Evolutionary conservation across 192 early-diverging fungal species (phyloP), one percentile per base, ranked within the genome.

Genomic region (Coemansia sp.): DNA sequence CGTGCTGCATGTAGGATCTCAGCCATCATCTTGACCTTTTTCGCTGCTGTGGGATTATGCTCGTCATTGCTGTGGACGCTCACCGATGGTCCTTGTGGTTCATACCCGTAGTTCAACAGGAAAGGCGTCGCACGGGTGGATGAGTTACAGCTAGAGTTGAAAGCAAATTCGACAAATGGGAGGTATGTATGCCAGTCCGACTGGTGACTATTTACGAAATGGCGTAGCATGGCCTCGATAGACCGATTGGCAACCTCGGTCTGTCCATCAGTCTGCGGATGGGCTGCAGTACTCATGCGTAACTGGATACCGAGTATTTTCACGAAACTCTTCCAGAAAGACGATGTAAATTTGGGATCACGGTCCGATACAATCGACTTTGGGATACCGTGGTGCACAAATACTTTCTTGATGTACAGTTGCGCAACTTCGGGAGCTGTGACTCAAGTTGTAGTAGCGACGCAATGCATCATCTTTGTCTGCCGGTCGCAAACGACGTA

Each of bases 201-300:
- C 51, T 74, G 66, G 20, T 39, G 6, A 8, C 15, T 24, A 12
- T 68, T 64, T 3, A 62, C 27, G 46, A 64, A 44, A 2, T 44
- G 7, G 34, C 20, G 24, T n/a, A 74, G 42, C 62, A 74, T 68
- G 0, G 36, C 46, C 32, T 74, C 64, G 5, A 74, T 15, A 6
- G 53, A 22, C 15, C 55, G 24, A 51, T 68, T 74, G 15, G 61
- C 59, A 5, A 19, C n/a, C 60, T 73, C 66, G 4, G 61, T 67
- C 46, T 73, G 65, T 1, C 71, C 65, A 32, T 67, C 71, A 59
- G 71, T 68, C 50, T 68, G 61, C 24, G 65, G 55, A 45, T 67
- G 71, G 9, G 32, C 9, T 2, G 65, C 38, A 4, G 64, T 67
- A 36, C 64, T 61, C 44, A 44, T 65, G 3, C 20, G 1, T 5